Evolutionary conservation across 106 monocot species (phyloP), one percentile per base, ranked within the genome.

Genomic region (Phalaenopsis equestris): DNA sequence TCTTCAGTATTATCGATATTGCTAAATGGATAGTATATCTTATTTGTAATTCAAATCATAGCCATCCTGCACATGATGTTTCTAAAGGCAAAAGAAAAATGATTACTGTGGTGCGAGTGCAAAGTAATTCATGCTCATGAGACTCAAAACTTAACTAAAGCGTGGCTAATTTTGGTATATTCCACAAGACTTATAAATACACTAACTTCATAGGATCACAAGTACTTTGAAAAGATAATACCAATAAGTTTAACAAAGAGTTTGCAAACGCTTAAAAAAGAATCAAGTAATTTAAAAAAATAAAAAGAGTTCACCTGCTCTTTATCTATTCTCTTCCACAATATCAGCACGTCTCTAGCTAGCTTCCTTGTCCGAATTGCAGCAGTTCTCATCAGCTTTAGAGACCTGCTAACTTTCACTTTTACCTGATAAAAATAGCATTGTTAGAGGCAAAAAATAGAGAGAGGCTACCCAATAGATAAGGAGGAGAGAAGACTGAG

Each of bases 311-410:
- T 19, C 74, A 94, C 98, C 92, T 98, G 98, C 76, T 98, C 98
- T 81, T 88, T 98, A 79, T 98, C 98, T 75, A 94, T 84, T 84
- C 88, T 90, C 78, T 98, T 98, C 94, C 90, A 91, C 80, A 92
- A 98, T 79, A 94, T 79, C 52, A 92, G 82, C 88, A 91, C 92
- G 64, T 98, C 98, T 77, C 92, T 94, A 67, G 89, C 89, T 48
- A 98, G 83, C 76, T 87, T 94, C 78, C 89, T 88, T 0, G 98
- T 98, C 74, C 92, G 98, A 82, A 87, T 81, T 77, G 91, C 82
- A 41, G 92, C 92, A 77, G 82, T 81, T 80, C 86, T 94, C 94
- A 98, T 94, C 57, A 90, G 61, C 85, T 89, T 94, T 11, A 98
- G 75, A 67, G 98, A 98, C 67, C 98, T 90, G 64, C 86, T 85